Evolutionary conservation across 208 protist genomes (phyloP), one percentile per base, ranked within the genome.

Genomic region (Acanthamoeba comandoni): DNA sequence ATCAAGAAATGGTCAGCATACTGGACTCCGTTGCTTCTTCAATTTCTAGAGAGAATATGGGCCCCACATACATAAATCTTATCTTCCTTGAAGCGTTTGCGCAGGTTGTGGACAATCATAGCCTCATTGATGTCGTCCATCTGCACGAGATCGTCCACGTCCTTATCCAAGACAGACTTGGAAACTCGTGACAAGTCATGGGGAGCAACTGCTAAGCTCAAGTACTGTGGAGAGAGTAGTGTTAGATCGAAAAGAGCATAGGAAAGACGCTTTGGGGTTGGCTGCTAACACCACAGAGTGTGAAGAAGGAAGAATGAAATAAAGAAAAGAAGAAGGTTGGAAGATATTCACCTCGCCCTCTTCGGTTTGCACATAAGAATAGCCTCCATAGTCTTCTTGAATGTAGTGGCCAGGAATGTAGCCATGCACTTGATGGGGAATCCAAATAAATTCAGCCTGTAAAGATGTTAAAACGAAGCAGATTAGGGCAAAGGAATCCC

Each of bases 111-210:
- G 51, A 86, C n/a, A 31, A 86, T 86, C 26, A 86, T 86, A 31
- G 22, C 75, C 75, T 86, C 75, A 31, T 86, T 31, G 58, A 94
- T 94, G 35, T 91, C 53, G 80, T 95, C 93, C 48, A 94, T 73
- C 19, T 95, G 91, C 29, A 86, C 82, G n/a, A 94, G 77, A 53
- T 94, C 93, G 26, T 39, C 64, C 12, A 93, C 91, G 91, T 88
- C 89, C 22, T 93, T 52, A 24, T 79, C 39, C 69, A 79, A 35
- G 22, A 39, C 92, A 29, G 13, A 94, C n/a, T 26, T 22, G 22
- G 24, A 65, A 22, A 65, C 58, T 8, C 24, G n/a, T 26, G 24
- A 26, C 58, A 65, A 65, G 22, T 65, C 58, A 65, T 65, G 58
- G n/a, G n/a, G 58, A 7, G n/a, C 24, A 22, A 29, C 58, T 65